These are phyloP conservation scores for Arbutus unedo DNA, from an alignment of 148 eudicot species.

Conservation along the genomic window DNA sequence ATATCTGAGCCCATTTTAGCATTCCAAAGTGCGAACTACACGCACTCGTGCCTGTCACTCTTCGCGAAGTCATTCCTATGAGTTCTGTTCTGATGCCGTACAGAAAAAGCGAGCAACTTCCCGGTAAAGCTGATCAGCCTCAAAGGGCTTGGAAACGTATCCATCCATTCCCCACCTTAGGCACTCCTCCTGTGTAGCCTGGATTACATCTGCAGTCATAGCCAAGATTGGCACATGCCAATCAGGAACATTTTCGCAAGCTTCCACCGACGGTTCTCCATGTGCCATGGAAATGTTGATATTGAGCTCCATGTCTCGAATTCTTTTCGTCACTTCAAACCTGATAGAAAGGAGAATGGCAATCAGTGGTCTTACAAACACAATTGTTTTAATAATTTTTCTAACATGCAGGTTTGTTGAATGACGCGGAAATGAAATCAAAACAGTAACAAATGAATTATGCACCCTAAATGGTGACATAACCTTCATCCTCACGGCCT, in stretches of 20 bases:
- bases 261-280: slow-evolving; percentile 23
- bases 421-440: not conserved
- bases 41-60: slow-evolving; percentile 21
- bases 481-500: not conserved
- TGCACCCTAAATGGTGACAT: not conserved
- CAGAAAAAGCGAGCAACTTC: slow-evolving; percentile 79
- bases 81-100: slow-evolving; percentile 26
- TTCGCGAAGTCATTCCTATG: slow-evolving; percentile 22
- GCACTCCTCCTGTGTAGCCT: slow-evolving; percentile 90
- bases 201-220: slow-evolving; percentile 97
- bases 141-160: slow-evolving; percentile 96
- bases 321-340: slow-evolving; percentile 80
- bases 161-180: slow-evolving; percentile 84
- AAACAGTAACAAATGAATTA: not conserved
- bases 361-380: not conserved
- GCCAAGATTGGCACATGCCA: slow-evolving; percentile 92
- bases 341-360: slow-evolving; percentile 30
- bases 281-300: slow-evolving; percentile 16
- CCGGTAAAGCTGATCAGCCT: slow-evolving; percentile 77
- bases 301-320: slow-evolving; percentile 55
- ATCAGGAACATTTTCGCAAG: slow-evolving; percentile 35
- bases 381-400: not conserved
- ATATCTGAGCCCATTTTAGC: slow-evolving; percentile 12
- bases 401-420: not conserved
- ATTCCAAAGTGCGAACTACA: slow-evolving; percentile 24